A percentile compares a stretch with the other conserved stretches of the same genome.
These are phyloP conservation scores for Murraya koenigii DNA, from an alignment of 345 rosid species.

Conservation along the genomic window DNA sequence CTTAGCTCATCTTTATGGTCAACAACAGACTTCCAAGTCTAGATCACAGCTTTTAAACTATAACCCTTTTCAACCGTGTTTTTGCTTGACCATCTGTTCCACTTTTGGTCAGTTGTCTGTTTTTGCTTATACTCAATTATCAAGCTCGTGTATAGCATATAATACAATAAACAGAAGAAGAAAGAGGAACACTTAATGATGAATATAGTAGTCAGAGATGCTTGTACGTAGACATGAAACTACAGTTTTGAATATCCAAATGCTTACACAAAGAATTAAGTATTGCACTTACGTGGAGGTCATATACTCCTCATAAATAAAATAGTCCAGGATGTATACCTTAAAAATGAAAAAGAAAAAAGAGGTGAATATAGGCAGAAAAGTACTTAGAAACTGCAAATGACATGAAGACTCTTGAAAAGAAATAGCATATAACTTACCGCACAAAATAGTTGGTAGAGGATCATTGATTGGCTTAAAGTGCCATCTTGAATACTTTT, in stretches of 20 bases:
- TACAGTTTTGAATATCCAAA: not conserved
- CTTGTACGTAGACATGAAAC: not conserved
- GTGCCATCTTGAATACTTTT: constrained; percentile 55
- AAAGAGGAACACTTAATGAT: not conserved
- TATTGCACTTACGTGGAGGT: constrained; percentile 76
- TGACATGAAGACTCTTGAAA: not conserved
- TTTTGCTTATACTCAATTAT: not conserved
- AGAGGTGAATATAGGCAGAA: constrained; percentile 16
- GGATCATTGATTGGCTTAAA: constrained; percentile 72
- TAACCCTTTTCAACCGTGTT: not conserved
- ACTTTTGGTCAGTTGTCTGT: not conserved
- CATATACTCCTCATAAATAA: constrained; percentile 85
- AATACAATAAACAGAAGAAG: not conserved
- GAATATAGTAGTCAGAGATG: not conserved
- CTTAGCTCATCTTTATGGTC: not conserved
- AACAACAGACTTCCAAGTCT: not conserved
- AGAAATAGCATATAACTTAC: constrained; percentile 40
- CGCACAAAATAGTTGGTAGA: constrained; percentile 71
- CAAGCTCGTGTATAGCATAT: not conserved
- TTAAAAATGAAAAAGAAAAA: constrained; percentile 34
- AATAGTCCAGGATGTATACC: constrained; percentile 82
- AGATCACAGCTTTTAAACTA: not conserved
- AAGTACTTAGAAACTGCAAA: constrained; percentile 11
- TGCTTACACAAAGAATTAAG: constrained; percentile 1
- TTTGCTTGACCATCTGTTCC: not conserved